phyloP scores from a whole-genome alignment of 257 asterid species.

The Nicotiana paniculata region DNA sequence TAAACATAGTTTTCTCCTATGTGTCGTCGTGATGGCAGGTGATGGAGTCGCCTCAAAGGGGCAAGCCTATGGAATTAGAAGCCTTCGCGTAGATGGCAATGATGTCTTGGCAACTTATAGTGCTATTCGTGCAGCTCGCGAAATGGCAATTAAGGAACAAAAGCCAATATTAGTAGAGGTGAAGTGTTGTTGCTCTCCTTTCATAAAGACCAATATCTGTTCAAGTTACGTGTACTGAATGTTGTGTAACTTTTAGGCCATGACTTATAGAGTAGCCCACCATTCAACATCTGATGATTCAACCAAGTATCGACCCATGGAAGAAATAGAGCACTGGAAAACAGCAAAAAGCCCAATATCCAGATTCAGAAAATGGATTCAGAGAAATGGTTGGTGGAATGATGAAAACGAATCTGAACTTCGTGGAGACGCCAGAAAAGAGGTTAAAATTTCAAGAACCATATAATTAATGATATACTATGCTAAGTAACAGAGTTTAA shows the following conservation, averaged over 20 bases:
- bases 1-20: background rate
- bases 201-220: background rate
- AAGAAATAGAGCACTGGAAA: constrained; percentile 82
- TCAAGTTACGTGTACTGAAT: background rate
- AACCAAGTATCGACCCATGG: constrained; percentile 61
- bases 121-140: constrained; percentile 63
- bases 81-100: constrained; percentile 81
- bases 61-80: constrained; percentile 70
- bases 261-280: constrained; percentile 82
- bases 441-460: constrained; percentile 31
- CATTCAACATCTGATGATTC: constrained; percentile 95
- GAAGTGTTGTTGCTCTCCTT: background rate
- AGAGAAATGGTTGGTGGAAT: constrained; percentile 73
- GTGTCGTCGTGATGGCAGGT: constrained; percentile 31
- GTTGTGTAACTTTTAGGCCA: constrained; percentile 33
- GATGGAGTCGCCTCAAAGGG: constrained; percentile 87
- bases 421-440: constrained; percentile 46
- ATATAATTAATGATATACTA: background rate
- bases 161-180: constrained; percentile 87
- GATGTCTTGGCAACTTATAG: constrained; percentile 74
- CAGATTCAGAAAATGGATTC: constrained; percentile 72
- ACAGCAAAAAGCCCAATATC: constrained; percentile 48
- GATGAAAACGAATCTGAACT: constrained; percentile 56
- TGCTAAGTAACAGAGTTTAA: background rate
- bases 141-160: constrained; percentile 63